Percentiles rank a stretch among this genome's conserved stretches.
Evolutionary conservation across 306 rosid species (phyloP).

Genomic region (Quillaja saponaria): DNA sequence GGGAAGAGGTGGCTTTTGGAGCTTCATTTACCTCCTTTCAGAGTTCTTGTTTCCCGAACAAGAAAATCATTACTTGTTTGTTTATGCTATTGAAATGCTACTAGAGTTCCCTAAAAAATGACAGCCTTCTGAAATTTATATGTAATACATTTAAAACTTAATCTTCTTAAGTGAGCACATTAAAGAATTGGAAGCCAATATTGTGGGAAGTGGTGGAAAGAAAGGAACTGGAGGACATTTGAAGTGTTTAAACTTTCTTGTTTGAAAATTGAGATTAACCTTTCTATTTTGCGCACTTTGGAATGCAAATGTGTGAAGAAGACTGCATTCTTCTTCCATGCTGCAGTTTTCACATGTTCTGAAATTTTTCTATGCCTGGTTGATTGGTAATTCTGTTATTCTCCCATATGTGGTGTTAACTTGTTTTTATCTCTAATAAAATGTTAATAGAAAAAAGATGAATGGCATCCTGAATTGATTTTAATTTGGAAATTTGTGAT

Average conservation of each 20-base stretch:
- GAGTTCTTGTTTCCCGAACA: too few relatives aligned
- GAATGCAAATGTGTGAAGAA: neutral
- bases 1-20: neutral
- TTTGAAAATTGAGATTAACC: slow-evolving; percentile 2
- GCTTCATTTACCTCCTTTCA: too few relatives aligned
- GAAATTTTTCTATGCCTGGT: too few relatives aligned
- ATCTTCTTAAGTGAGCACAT: slow-evolving; percentile 8
- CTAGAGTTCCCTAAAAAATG: neutral
- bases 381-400: too few relatives aligned
- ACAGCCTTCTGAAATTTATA: neutral
- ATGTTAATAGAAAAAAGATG: neutral
- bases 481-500: too few relatives aligned
- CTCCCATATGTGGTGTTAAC: neutral
- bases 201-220: too few relatives aligned
- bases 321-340: neutral
- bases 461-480: neutral
- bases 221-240: slow-evolving; percentile 1
- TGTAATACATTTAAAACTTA: neutral
- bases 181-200: too few relatives aligned
- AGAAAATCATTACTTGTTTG: too few relatives aligned
- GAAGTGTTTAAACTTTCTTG: slow-evolving; percentile 12
- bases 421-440: neutral
- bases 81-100: neutral
- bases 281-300: slow-evolving; percentile 13
- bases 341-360: too few relatives aligned